Conservation (phyloP, 768 basidiomycete genomes). For the Pleurotus tuber-regium region DNA sequence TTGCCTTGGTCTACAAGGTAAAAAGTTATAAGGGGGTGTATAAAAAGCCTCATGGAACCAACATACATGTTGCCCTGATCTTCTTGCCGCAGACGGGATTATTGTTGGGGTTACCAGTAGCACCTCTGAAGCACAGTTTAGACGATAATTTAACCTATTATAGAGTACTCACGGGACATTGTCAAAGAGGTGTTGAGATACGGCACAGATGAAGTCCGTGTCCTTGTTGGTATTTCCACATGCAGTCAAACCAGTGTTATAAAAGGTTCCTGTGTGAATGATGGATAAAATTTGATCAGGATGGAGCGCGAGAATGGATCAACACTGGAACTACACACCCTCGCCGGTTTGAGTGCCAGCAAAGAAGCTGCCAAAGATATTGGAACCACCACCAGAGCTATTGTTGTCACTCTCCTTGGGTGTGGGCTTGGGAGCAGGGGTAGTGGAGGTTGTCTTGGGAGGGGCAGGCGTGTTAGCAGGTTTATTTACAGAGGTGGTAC, state of each 20-base stretch:
- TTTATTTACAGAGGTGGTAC: no score
- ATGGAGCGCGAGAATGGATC: background rate
- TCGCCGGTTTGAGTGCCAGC: slow-evolving; percentile 49
- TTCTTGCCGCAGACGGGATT: slow-evolving; percentile 69
- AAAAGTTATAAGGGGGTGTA: slow-evolving; percentile 7
- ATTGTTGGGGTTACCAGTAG: slow-evolving; percentile 63
- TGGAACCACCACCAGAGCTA: slow-evolving; percentile 1
- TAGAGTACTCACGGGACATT: slow-evolving; percentile 48
- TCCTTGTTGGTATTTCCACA: slow-evolving; percentile 59
- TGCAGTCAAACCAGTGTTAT: slow-evolving; percentile 58
- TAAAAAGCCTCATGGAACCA: slow-evolving; percentile 3
- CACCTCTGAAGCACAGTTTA: slow-evolving; percentile 39
- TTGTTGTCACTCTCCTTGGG: slow-evolving; percentile 11
- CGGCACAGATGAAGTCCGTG: slow-evolving; percentile 54
- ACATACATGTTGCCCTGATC: slow-evolving; percentile 49
- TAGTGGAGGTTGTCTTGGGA: slow-evolving; percentile 9
- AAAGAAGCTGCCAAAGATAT: slow-evolving; percentile 31
- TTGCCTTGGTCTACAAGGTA: slow-evolving; percentile 48
- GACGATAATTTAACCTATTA: background rate
- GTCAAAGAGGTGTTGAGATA: slow-evolving; percentile 56
- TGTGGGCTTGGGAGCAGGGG: background rate
- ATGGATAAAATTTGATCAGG: background rate
- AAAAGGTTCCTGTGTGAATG: slow-evolving; percentile 45
- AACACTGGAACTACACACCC: slow-evolving; percentile 24
- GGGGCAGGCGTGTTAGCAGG: slow-evolving; percentile 11